Percentiles rank a stretch among this genome's conserved stretches.
phyloP scores from a whole-genome alignment of 2,329 filamentous ascomycete species.

The Polychaeton citri region DNA sequence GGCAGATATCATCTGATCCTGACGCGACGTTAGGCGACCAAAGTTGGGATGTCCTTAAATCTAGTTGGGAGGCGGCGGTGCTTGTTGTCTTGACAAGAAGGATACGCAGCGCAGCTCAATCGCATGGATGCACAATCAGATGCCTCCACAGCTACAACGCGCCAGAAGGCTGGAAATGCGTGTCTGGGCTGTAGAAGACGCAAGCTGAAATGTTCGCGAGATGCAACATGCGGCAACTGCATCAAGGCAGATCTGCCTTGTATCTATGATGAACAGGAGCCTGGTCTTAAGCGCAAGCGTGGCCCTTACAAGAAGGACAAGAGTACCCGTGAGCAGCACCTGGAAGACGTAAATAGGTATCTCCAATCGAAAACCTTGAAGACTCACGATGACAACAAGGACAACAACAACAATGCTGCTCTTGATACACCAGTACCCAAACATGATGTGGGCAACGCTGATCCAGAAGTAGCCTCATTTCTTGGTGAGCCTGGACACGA shows the following conservation, averaged over 20 bases:
- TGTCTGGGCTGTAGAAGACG: slow-evolving; percentile 15
- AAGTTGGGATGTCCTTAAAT: no score
- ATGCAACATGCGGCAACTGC: slow-evolving; percentile 15
- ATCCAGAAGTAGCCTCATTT: slow-evolving; percentile 5
- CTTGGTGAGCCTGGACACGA: no score
- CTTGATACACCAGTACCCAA: no score
- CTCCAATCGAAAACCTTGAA: slow-evolving; percentile 10
- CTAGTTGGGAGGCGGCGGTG: no score
- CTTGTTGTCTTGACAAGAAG: no score
- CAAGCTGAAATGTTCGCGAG: slow-evolving; percentile 17
- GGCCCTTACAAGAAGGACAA: slow-evolving; percentile 19
- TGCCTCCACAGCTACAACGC: no score
- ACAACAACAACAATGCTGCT: not conserved
- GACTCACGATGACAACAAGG: not conserved
- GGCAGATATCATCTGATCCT: no score
- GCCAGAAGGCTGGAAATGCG: slow-evolving; percentile 14
- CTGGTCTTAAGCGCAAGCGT: slow-evolving; percentile 15
- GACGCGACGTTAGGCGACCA: no score
- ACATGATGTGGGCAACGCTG: no score
- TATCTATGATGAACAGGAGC: slow-evolving; percentile 12
- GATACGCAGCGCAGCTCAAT: no score
- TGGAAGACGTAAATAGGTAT: slow-evolving; percentile 16
- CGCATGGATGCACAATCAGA: no score
- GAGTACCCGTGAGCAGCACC: slow-evolving; percentile 13
- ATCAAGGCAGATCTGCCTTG: slow-evolving; percentile 14